Base-by-base conservation (phyloP, 2,329 filamentous ascomycete species). In the Tympanopsis confertula region DNA sequence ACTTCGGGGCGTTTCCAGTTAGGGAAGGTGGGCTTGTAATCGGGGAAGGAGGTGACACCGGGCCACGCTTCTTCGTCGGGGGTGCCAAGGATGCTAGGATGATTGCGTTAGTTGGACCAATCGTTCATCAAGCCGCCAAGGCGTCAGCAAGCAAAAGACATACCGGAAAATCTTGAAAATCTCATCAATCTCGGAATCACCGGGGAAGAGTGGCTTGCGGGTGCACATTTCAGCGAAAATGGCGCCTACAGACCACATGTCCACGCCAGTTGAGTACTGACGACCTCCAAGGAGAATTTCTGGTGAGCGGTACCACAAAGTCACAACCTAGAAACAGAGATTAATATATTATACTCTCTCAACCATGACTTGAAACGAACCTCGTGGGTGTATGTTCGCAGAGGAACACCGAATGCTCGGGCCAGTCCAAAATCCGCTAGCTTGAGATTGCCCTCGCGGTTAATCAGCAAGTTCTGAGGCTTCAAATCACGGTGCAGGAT, bases 181-280 rank as follows among this genome's bases (percentile, higher is more conserved):
- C 61, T 93, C 86, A 53, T 93, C 86, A 60, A 93, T 93, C 56
- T 93, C 86, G 4, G 85, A 91, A 56, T 94, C 87, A 41, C 87
- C 87, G 12, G 87, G 86, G 67, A 94, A 94, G 32, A 94, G 69
- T 4, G 87, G 86, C 63, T 93, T 94, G 51, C 86, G 77, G 2
- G 87, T 94, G 62, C 86, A 93, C 88, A 94, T 94, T 61, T 94
- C 87, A 7, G 88, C 87, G 58, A 94, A 94, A 59, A 94, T 94
- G 59, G 86, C 91, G 44, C 87, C 87, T 36, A 88, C 80, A 20
- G 85, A 91, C 87, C 87, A 94, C 84, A 94, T 94, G 54, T 94
- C 87, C 30, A 94, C 86, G 40, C 87, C 87, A 13, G 87, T 94
- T 13, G 85, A 91, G 64, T 94, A 94, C 58, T 94, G 86, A 38